Percentiles rank a stretch among this genome's conserved stretches.
Evolutionary conservation across 148 eudicot species (phyloP).

Genomic region (Heliosperma pusillum): DNA sequence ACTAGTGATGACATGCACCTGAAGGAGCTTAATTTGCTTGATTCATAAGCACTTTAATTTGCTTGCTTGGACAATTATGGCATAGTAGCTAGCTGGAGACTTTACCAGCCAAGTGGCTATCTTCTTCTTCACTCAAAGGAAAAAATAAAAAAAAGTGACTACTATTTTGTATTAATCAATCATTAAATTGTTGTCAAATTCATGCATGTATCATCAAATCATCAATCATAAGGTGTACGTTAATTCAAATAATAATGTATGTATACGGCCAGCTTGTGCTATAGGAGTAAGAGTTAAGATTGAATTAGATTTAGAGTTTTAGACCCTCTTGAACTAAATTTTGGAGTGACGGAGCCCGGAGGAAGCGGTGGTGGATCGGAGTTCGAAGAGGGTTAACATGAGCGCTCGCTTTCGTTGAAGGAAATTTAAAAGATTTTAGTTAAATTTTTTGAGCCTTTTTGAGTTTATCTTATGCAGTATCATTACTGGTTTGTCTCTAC

Average conservation of each 20-base stretch:
- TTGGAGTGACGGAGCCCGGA: no score
- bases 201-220: conserved; percentile 9
- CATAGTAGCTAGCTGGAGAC: background rate
- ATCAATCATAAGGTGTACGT: conserved; percentile 15
- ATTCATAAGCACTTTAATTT: background rate
- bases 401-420: no score
- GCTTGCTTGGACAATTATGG: background rate
- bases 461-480: no score
- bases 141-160: background rate
- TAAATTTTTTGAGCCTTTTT: no score
- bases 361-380: no score
- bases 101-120: background rate
- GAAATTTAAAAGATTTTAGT: no score
- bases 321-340: no score
- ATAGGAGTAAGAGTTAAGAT: no score
- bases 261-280: background rate
- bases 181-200: conserved; percentile 1
- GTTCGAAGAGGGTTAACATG: no score
- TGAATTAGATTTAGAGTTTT: no score
- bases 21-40: background rate
- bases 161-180: background rate
- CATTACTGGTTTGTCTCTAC: no score
- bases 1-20: background rate
- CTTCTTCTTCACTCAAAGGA: conserved; percentile 3
- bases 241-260: background rate